A percentile compares a stretch with the other conserved stretches of the same genome.
These are phyloP conservation scores for Xylaria sp. DNA, from an alignment of 495 filamentous ascomycete species.

Conservation along the genomic window DNA sequence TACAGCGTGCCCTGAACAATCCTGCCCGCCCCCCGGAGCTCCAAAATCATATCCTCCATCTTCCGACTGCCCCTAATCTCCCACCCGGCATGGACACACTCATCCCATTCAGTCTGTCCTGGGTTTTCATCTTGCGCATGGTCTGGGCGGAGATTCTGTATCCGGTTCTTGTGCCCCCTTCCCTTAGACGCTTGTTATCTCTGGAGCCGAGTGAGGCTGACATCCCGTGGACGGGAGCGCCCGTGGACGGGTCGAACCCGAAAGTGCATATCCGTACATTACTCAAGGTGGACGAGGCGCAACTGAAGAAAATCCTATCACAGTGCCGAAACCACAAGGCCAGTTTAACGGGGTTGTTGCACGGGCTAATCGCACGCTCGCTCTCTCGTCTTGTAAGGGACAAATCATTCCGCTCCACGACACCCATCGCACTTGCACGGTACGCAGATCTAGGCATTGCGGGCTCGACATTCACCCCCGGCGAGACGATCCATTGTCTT, in stretches of 20 bases:
- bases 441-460: constrained; percentile 24
- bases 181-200: constrained; percentile 15
- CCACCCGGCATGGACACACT: constrained; percentile 35
- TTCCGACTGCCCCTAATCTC: constrained; percentile 24
- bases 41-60: constrained; percentile 28
- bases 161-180: constrained; percentile 22
- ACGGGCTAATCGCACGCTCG: constrained; percentile 37
- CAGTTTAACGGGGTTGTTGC: constrained; percentile 42
- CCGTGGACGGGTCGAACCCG: constrained; percentile 29
- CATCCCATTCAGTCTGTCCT: constrained; percentile 37
- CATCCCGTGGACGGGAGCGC: constrained; percentile 38
- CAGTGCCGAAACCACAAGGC: constrained; percentile 33
- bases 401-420: constrained; percentile 33
- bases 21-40: constrained; percentile 5
- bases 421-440: constrained; percentile 40
- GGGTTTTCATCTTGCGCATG: constrained; percentile 32
- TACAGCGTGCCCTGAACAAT: constrained; percentile 37
- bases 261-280: constrained; percentile 33
- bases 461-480: background rate
- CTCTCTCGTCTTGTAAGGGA: constrained; percentile 27
- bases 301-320: constrained; percentile 21
- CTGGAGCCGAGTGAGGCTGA: constrained; percentile 22
- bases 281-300: constrained; percentile 21
- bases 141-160: constrained; percentile 33
- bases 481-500: constrained; percentile 35